Conservation (phyloP, 495 filamentous ascomycete genomes). For the Penicillium manginii region DNA sequence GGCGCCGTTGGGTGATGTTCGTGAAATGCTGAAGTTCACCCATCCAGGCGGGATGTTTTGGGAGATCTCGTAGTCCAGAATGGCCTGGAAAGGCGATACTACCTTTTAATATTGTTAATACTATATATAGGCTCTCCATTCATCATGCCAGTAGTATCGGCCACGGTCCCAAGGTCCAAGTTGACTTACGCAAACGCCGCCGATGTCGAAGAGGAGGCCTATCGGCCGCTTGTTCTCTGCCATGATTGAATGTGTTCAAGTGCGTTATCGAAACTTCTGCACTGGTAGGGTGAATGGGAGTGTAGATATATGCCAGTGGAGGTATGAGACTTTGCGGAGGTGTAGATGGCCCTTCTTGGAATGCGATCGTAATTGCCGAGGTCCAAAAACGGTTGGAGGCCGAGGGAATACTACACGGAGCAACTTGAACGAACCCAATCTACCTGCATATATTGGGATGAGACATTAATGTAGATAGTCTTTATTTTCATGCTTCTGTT, state of each 20-base stretch:
- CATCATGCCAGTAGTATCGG: not conserved
- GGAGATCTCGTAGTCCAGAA: conserved; percentile 81
- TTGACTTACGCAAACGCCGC: conserved; percentile 86
- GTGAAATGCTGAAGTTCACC: conserved; percentile 87
- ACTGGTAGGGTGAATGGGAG: not conserved
- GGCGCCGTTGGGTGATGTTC: conserved; percentile 74
- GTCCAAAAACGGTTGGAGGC: conserved; percentile 2
- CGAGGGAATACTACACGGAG: not conserved
- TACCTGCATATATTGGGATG: not conserved
- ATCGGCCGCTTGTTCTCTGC: conserved; percentile 58
- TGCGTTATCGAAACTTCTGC: not conserved
- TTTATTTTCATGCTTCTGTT: too few species aligned
- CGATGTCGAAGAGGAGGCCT: conserved; percentile 92
- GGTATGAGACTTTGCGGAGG: conserved; percentile 9
- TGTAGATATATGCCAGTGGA: not conserved
- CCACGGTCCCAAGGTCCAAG: too few species aligned
- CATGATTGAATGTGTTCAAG: conserved; percentile 30
- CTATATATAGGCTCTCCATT: not conserved
- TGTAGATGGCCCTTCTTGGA: not conserved
- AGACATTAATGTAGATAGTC: not conserved
- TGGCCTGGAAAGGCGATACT: conserved; percentile 87
- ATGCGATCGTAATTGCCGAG: conserved; percentile 16
- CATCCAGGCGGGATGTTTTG: conserved; percentile 80
- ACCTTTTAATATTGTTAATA: conserved; percentile 56
- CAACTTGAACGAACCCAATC: not conserved